Percentiles rank a stretch among this genome's conserved stretches.
These are phyloP conservation scores for Starmerella powellii DNA, from an alignment of 805 yeast genomes.

Conservation along the genomic window DNA sequence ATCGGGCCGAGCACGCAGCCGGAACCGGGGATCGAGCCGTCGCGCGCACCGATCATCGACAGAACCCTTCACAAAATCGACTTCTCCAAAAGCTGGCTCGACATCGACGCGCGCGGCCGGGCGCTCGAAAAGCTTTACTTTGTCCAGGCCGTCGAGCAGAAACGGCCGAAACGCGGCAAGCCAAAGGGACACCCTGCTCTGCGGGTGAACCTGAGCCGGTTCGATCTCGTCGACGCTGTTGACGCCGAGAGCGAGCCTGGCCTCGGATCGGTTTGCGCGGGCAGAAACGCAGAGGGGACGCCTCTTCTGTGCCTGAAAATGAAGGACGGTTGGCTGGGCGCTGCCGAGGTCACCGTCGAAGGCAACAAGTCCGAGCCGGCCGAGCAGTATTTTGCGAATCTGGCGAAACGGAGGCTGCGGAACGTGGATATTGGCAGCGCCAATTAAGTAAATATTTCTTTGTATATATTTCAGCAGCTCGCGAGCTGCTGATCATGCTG, in stretches of 20 bases:
- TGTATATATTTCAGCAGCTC: too few species aligned
- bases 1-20: too few species aligned
- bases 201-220: constrained; percentile 15
- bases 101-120: constrained; percentile 18
- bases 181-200: constrained; percentile 8
- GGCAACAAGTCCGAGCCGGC: constrained; percentile 19
- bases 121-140: constrained; percentile 21
- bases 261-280: constrained; percentile 4
- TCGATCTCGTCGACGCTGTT: constrained; percentile 5
- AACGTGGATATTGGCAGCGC: background rate
- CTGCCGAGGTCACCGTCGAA: constrained; percentile 18
- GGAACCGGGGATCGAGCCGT: background rate
- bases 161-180: constrained; percentile 5
- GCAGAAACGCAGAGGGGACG: background rate
- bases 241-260: background rate
- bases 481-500: background rate
- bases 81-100: background rate
- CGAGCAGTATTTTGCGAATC: constrained; percentile 7
- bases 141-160: constrained; percentile 13
- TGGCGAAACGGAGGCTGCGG: constrained; percentile 5
- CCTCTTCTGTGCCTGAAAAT: constrained; percentile 16
- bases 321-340: constrained; percentile 20
- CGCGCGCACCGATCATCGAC: constrained; percentile 15
- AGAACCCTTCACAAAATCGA: constrained; percentile 12
- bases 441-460: too few species aligned